phyloP scores from a whole-genome alignment of 2,329 filamentous ascomycete species.

The Cryphonectria japonica region DNA sequence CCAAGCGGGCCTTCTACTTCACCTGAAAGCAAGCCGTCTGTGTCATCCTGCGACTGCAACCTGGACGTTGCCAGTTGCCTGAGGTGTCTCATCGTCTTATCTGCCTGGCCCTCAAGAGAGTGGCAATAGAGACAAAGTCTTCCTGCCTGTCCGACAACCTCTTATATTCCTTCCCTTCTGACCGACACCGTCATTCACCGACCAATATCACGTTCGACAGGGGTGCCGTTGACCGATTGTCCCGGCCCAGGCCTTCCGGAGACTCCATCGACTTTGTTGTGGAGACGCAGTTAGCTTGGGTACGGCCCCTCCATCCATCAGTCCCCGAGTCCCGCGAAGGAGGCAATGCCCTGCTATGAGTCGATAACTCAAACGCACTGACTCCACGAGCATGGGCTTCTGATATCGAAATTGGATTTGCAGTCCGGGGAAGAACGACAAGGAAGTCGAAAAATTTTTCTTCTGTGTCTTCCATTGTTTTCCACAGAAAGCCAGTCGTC shows the following conservation, averaged over 20 bases:
- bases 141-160: not conserved
- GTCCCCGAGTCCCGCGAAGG: conserved; percentile 14
- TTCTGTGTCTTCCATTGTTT: not conserved
- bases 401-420: conserved; percentile 23
- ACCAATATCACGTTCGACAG: conserved; percentile 19
- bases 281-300: conserved; percentile 16
- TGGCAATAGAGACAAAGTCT: not conserved
- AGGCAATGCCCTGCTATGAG: conserved; percentile 16
- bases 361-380: conserved; percentile 7
- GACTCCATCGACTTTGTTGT: conserved; percentile 8
- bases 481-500: conserved; percentile 17
- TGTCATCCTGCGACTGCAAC: conserved; percentile 3
- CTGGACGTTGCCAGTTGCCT: conserved; percentile 2
- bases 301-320: conserved; percentile 16
- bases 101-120: conserved; percentile 9
- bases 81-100: conserved; percentile 10
- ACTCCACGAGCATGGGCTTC: conserved; percentile 15
- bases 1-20: not conserved
- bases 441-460: conserved; percentile 27
- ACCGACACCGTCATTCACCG: not conserved
- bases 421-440: conserved; percentile 10
- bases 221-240: conserved; percentile 15
- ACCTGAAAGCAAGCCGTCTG: not conserved
- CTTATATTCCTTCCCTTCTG: not conserved
- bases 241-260: conserved; percentile 22